Evolutionary conservation across 192 early-diverging fungal species (phyloP), one percentile per base, ranked within the genome.

Genomic region (Piromyces finnis): DNA sequence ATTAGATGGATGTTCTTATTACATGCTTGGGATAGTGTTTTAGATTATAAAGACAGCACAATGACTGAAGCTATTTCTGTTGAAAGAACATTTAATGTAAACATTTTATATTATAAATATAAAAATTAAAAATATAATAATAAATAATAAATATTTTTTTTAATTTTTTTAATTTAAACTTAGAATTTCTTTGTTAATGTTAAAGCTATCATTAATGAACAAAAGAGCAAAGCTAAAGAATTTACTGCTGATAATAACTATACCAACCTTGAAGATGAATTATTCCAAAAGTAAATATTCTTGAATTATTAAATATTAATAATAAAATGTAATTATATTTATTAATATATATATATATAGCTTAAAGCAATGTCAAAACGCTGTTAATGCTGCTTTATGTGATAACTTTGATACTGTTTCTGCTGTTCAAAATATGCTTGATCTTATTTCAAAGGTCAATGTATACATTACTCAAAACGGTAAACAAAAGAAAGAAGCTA

Each of bases 381-480:
- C 85, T 35, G 90, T 97, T n/a, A 95, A 97, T 80, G 87, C 83
- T 5, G 94, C 96, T 29, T 90, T 99, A 79, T 92, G 92, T 84
- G 96, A 99, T 84, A 94, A 93, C 26, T 94, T 99, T 84, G 92
- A 99, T 83, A 98, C 96, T 26, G 92, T 94, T 2, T 79, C 82
- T 11, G 96, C 93, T 12, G 92, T 99, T 88, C 83, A 86, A 29
- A 93, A 93, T 79, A 85, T 99, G 51, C 90, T 93, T 81, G 91
- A 92, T 13, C 85, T 97, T 26, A 89, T 99, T 68, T 86, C 89
- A 26, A 85, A 88, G 27, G 88, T 94, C 78, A 98, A 98, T 85
- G 87, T 89, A 9, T 99, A 99, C 82, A 83, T 94, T 84, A 80
- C 81, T 80, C 39, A 79, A 28, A 84, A 85, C 12, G 88, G 90